Evolutionary conservation across 2,329 filamentous ascomycete genomes (phyloP).

Genomic region (Colletotrichum cereale): DNA sequence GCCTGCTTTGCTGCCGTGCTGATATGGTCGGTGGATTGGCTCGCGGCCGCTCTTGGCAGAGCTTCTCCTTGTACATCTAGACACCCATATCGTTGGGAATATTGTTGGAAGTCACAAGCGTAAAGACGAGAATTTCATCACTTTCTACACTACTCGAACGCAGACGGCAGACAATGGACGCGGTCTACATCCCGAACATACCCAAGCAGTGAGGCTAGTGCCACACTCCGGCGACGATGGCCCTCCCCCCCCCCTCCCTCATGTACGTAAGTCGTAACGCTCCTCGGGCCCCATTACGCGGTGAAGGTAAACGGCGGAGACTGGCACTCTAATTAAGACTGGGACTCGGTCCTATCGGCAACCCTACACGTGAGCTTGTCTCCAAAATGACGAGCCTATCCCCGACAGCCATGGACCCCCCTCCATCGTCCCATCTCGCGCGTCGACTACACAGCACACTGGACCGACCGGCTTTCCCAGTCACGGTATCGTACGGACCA

Average conservation of each 20-base stretch:
- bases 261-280: constrained; percentile 38
- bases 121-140: not conserved
- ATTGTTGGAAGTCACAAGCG: constrained; percentile 1
- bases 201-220: constrained; percentile 32
- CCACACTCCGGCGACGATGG: constrained; percentile 27
- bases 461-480: constrained; percentile 24
- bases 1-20: constrained; percentile 25
- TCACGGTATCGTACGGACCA: constrained; percentile 27
- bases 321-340: constrained; percentile 14
- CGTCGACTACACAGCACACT: constrained; percentile 7
- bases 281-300: constrained; percentile 31
- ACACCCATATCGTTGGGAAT: not conserved
- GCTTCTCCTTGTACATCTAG: not conserved
- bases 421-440: constrained; percentile 34
- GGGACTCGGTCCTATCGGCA: constrained; percentile 38
- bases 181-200: constrained; percentile 12
- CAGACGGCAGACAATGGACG: constrained; percentile 1
- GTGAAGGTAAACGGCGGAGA: constrained; percentile 38
- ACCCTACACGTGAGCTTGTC: constrained; percentile 36
- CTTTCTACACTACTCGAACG: not conserved
- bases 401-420: constrained; percentile 20
- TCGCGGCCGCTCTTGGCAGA: not conserved
- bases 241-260: constrained; percentile 22
- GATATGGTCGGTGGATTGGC: constrained; percentile 13
- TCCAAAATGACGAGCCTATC: constrained; percentile 35